Conservation (phyloP, 106 monocot species). For the Triglochin maritima region DNA sequence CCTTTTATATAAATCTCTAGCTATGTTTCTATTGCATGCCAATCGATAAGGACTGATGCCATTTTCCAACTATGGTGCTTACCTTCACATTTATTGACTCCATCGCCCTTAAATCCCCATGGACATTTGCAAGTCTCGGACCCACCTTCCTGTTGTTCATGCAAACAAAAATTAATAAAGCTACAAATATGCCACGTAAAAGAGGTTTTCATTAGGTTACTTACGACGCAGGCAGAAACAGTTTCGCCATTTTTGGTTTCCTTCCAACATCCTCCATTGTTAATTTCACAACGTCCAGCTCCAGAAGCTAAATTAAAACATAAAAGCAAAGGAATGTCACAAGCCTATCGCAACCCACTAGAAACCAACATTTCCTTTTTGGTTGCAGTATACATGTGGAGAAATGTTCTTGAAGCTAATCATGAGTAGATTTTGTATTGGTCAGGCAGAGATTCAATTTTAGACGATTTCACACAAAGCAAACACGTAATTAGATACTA, state of each 20-base stretch:
- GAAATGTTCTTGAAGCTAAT: too few relatives aligned
- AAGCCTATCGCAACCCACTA: too few relatives aligned
- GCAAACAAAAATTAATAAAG: not conserved
- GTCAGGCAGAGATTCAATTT: too few relatives aligned
- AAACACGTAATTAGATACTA: too few relatives aligned
- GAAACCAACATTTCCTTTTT: too few relatives aligned
- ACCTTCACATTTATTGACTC: constrained; percentile 71
- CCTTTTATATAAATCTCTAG: too few relatives aligned
- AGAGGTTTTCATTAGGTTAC: constrained; percentile 9
- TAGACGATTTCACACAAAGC: too few relatives aligned
- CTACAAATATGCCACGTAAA: not conserved
- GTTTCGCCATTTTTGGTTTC: constrained; percentile 35
- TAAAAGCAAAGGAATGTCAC: not conserved
- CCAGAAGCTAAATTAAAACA: constrained; percentile 53
- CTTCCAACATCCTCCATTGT: constrained; percentile 51
- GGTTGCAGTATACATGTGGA: too few relatives aligned
- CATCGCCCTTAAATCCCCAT: constrained; percentile 76
- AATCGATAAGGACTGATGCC: not conserved
- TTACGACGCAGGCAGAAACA: constrained; percentile 66
- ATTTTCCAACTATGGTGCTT: not conserved
- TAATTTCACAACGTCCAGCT: constrained; percentile 42
- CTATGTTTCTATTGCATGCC: too few relatives aligned
- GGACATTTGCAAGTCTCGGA: constrained; percentile 74
- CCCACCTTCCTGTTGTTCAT: constrained; percentile 24
- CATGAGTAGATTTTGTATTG: too few relatives aligned